Percentiles rank a stretch among this genome's conserved stretches.
Evolutionary conservation across 2,329 filamentous ascomycete species (phyloP).

Genomic region (Xenoacremonium recifei): DNA sequence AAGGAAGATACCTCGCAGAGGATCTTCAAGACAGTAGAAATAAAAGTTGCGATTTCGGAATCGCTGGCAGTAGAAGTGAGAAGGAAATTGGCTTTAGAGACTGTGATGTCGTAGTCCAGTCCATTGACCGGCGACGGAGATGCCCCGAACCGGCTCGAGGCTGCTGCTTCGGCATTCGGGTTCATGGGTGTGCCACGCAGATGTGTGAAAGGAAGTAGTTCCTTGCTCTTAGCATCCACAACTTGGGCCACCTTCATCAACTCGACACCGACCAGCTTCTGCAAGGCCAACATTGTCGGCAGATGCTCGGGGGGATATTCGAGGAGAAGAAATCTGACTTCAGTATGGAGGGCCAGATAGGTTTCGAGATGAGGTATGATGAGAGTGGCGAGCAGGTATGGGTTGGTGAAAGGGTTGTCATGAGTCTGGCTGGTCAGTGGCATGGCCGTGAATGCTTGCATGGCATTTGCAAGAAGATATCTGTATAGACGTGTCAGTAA

Average conservation of each 20-base stretch:
- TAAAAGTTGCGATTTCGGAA: conserved; percentile 52
- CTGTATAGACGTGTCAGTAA: too few relatives aligned
- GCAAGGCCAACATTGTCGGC: conserved; percentile 55
- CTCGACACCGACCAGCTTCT: conserved; percentile 54
- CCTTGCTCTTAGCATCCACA: conserved; percentile 42
- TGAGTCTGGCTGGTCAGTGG: conserved; percentile 48
- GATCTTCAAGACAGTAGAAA: conserved; percentile 51
- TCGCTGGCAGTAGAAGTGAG: conserved; percentile 55
- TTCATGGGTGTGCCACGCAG: conserved; percentile 34
- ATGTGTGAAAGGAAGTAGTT: conserved; percentile 37
- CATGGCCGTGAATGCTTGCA: conserved; percentile 57
- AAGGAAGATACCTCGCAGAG: conserved; percentile 31
- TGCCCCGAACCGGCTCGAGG: conserved; percentile 15
- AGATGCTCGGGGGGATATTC: conserved; percentile 59
- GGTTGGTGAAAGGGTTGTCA: conserved; percentile 54
- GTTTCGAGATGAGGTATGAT: conserved; percentile 61
- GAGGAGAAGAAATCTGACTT: conserved; percentile 56
- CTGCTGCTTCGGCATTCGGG: conserved; percentile 19
- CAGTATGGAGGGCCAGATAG: conserved; percentile 52
- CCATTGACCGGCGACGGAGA: conserved; percentile 22
- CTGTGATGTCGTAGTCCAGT: conserved; percentile 30
- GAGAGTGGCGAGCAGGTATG: conserved; percentile 54
- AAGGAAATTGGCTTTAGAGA: conserved; percentile 56
- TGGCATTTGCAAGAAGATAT: conserved; percentile 59
- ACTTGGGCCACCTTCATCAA: conserved; percentile 60